A percentile compares a stretch with the other conserved stretches of the same genome.
phyloP scores from a whole-genome alignment of 1,139 yeast genomes.

The Wickerhamomyces sp. region DNA sequence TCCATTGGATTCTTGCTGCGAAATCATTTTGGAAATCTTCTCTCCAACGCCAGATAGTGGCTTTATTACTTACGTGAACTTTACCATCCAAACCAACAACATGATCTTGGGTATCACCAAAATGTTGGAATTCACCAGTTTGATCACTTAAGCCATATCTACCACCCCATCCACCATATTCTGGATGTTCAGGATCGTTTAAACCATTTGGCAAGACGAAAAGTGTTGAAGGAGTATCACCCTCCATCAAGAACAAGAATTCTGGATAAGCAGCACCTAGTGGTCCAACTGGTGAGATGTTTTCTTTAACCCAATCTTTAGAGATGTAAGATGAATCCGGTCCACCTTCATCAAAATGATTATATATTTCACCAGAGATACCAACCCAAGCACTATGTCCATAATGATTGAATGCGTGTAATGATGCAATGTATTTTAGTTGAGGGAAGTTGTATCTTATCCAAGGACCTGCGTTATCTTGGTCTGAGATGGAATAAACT shows the following conservation, averaged over 20 bases:
- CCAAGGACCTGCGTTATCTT: conserved; percentile 29
- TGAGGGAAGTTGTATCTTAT: conserved; percentile 24
- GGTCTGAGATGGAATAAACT: conserved; percentile 27
- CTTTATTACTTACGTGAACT: conserved; percentile 19
- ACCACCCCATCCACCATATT: conserved; percentile 31
- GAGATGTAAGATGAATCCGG: conserved; percentile 22
- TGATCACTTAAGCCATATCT: conserved; percentile 23
- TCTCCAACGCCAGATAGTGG: conserved; percentile 27
- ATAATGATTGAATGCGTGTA: conserved; percentile 26
- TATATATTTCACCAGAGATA: conserved; percentile 24
- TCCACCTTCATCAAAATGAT: conserved; percentile 24
- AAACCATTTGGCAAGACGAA: conserved; percentile 28
- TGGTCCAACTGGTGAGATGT: conserved; percentile 24
- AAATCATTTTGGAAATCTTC: conserved; percentile 24
- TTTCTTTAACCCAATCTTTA: conserved; percentile 22
- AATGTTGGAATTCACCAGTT: conserved; percentile 18
- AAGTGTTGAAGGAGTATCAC: conserved; percentile 27
- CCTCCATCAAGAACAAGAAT: conserved; percentile 25
- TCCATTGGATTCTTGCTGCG: conserved; percentile 26
- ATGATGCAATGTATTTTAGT: conserved; percentile 23
- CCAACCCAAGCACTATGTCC: conserved; percentile 28
- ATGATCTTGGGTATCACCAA: conserved; percentile 24
- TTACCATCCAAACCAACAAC: conserved; percentile 22
- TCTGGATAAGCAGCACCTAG: conserved; percentile 25
- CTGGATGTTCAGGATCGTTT: conserved; percentile 24